A percentile compares a stretch with the other conserved stretches of the same genome.
Conservation (phyloP, 2,329 filamentous ascomycete species). For the Cordyceps cateniannulata region DNA sequence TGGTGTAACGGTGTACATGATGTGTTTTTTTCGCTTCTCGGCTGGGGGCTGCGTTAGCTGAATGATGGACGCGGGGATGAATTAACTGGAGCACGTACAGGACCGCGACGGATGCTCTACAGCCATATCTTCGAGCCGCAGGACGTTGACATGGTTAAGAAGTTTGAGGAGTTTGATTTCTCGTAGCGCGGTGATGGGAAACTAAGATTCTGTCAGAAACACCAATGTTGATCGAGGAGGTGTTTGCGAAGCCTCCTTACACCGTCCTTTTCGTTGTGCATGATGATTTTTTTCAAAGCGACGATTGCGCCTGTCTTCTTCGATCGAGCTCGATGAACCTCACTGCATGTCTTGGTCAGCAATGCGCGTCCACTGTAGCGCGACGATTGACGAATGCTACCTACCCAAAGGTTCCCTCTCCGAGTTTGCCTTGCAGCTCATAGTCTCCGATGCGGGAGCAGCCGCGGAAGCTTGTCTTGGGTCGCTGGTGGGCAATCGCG, state of each 20-base stretch:
- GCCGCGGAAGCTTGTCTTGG: slow-evolving; percentile 62
- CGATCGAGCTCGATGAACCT: slow-evolving; percentile 85
- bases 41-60: slow-evolving; percentile 32
- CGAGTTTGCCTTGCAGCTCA: slow-evolving; percentile 74
- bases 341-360: slow-evolving; percentile 37
- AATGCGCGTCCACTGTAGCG: slow-evolving; percentile 13
- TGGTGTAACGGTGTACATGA: slow-evolving; percentile 97
- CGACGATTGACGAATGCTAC: slow-evolving; percentile 18
- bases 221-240: slow-evolving; percentile 13
- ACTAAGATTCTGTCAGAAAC: slow-evolving; percentile 39
- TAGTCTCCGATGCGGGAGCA: slow-evolving; percentile 81
- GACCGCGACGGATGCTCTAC: slow-evolving; percentile 68
- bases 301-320: slow-evolving; percentile 68
- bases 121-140: slow-evolving; percentile 91
- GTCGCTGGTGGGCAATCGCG: slow-evolving; percentile 49
- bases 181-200: slow-evolving; percentile 94
- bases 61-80: not conserved
- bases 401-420: slow-evolving; percentile 91
- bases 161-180: slow-evolving; percentile 98
- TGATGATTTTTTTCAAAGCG: slow-evolving; percentile 96
- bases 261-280: slow-evolving; percentile 98
- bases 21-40: slow-evolving; percentile 73
- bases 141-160: slow-evolving; percentile 82
- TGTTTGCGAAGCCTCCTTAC: slow-evolving; percentile 37
- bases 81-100: slow-evolving; percentile 33